A percentile compares a stretch with the other conserved stretches of the same genome.
Conservation (phyloP, 192 early-diverging fungal genomes). For the Mortierella claussenii region DNA sequence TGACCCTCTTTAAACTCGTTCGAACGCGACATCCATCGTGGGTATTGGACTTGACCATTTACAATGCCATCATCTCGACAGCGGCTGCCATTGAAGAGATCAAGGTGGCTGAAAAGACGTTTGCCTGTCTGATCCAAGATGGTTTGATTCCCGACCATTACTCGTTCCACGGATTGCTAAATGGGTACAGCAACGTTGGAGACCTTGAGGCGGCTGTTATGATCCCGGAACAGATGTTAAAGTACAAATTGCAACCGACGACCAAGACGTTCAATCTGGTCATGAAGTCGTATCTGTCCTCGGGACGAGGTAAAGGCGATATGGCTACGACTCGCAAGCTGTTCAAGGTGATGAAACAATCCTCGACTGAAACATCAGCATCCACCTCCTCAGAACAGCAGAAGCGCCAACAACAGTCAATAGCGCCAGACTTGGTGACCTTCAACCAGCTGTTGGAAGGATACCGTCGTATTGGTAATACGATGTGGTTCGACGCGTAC, state of each 20-base stretch:
- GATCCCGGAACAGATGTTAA: conserved; percentile 48
- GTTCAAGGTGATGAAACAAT: conserved; percentile 28
- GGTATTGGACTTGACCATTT: conserved; percentile 19
- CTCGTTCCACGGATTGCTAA: conserved; percentile 45
- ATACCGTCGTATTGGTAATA: conserved; percentile 36
- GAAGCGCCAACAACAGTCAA: background rate
- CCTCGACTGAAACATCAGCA: background rate
- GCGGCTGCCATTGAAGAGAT: conserved; percentile 25
- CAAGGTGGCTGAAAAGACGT: conserved; percentile 28
- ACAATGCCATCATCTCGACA: conserved; percentile 50
- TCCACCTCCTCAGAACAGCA: no score
- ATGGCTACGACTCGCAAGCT: conserved; percentile 28
- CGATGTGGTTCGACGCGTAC: conserved; percentile 39
- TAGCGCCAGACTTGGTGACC: conserved; percentile 36
- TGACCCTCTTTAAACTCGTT: conserved; percentile 18
- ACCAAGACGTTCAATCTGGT: conserved; percentile 52
- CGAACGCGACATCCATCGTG: conserved; percentile 16
- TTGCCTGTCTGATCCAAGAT: conserved; percentile 26
- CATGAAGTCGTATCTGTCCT: conserved; percentile 40
- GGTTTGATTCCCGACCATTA: conserved; percentile 30
- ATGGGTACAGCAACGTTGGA: conserved; percentile 32
- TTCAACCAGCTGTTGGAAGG: conserved; percentile 48
- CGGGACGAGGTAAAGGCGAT: conserved; percentile 4
- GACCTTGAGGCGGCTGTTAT: conserved; percentile 31
- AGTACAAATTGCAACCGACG: conserved; percentile 34